These are phyloP conservation scores for Scheffersomyces illinoinensis DNA, from an alignment of 1,139 yeast genomes.

Conservation along the genomic window DNA sequence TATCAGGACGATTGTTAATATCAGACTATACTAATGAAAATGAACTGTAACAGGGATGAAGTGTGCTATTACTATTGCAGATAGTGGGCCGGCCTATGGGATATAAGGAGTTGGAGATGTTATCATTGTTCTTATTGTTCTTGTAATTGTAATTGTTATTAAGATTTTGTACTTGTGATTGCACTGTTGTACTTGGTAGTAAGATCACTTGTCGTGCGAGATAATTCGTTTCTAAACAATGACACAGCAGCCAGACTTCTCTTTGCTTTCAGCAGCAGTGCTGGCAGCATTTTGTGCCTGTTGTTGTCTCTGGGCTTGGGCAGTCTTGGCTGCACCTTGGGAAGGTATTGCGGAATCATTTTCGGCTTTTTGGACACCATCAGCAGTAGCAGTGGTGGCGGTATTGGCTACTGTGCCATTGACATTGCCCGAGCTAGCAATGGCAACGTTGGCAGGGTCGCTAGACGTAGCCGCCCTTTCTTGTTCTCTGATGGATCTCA, in stretches of 20 bases:
- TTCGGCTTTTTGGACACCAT: constrained; percentile 10
- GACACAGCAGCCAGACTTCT: constrained; percentile 48
- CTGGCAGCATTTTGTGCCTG: constrained; percentile 3
- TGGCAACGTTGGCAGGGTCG: constrained; percentile 6
- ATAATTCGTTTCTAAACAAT: constrained; percentile 27
- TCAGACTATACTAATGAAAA: neutral
- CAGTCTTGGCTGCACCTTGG: constrained; percentile 1
- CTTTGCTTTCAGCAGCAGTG: constrained; percentile 28
- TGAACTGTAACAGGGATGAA: neutral
- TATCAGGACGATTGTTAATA: neutral
- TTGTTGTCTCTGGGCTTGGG: constrained; percentile 8
- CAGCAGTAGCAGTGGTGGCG: constrained; percentile 17
- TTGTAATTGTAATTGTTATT: too few relatives aligned
- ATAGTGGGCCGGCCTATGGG: neutral
- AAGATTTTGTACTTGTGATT: neutral
- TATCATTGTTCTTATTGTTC: neutral
- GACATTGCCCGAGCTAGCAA: constrained; percentile 5
- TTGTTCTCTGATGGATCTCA: constrained; percentile 57
- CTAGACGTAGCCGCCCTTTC: constrained; percentile 19
- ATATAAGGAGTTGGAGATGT: neutral
- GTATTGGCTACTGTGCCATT: constrained; percentile 1
- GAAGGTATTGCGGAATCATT: constrained; percentile 4
- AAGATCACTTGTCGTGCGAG: neutral
- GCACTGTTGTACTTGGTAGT: neutral
- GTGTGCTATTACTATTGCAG: neutral